Percentiles rank a stretch among this genome's conserved stretches.
phyloP scores from a whole-genome alignment of 306 rosid species.

The Sindora glabra region DNA sequence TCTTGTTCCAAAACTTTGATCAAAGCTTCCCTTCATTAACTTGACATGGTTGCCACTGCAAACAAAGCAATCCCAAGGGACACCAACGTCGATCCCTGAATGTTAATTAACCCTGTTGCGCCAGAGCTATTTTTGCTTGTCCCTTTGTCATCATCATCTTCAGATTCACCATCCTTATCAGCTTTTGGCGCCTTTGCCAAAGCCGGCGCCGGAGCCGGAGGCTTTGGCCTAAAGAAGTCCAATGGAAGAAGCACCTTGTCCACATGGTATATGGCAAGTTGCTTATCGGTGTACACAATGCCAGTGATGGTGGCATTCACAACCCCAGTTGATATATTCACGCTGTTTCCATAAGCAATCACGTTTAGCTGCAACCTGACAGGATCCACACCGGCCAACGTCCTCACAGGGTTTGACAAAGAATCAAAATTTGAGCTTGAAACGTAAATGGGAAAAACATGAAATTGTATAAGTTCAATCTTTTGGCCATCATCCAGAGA shows the following conservation, averaged over 20 bases:
- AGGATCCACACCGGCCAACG: slow-evolving; percentile 21
- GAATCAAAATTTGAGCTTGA: slow-evolving; percentile 25
- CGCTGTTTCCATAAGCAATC: slow-evolving; percentile 28
- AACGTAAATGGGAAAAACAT: slow-evolving; percentile 22
- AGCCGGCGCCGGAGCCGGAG: slow-evolving; percentile 38
- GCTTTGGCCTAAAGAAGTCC: slow-evolving; percentile 27
- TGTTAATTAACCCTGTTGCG: slow-evolving; percentile 3
- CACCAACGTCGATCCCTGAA: not conserved
- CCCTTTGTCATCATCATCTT: slow-evolving; percentile 2
- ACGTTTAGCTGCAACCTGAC: slow-evolving; percentile 35
- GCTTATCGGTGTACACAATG: slow-evolving; percentile 36
- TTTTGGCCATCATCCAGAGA: slow-evolving; percentile 17
- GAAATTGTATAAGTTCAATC: slow-evolving; percentile 29
- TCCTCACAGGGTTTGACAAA: slow-evolving; percentile 31
- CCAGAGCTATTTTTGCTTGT: slow-evolving; percentile 23
- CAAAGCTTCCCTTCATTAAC: not conserved
- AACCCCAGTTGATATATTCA: slow-evolving; percentile 48
- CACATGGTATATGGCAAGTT: slow-evolving; percentile 44
- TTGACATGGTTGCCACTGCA: slow-evolving; percentile 1
- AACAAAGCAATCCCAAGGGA: slow-evolving; percentile 18
- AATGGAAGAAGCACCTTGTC: slow-evolving; percentile 53
- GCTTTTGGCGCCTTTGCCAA: slow-evolving; percentile 25
- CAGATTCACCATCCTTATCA: slow-evolving; percentile 13
- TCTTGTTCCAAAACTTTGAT: not conserved
- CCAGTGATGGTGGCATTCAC: slow-evolving; percentile 43